Percentiles rank a stretch among this genome's conserved stretches.
Evolutionary conservation across 106 monocot species (phyloP).

Genomic region (Vanilla planifolia): DNA sequence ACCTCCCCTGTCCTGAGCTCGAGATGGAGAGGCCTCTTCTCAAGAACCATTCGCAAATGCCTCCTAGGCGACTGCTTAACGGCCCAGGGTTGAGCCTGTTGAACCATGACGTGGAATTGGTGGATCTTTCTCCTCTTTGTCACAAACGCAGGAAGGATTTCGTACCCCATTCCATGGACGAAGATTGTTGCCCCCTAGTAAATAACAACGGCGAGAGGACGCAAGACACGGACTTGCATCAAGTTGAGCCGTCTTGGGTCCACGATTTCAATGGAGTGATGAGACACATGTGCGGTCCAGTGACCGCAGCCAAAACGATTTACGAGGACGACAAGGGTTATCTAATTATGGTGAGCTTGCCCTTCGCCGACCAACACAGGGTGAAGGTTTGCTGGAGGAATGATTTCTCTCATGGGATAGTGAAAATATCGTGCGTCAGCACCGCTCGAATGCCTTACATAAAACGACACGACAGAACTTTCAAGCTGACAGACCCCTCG

Average conservation of each 20-base stretch:
- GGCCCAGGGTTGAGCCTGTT: slow-evolving; percentile 28
- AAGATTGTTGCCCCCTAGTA: slow-evolving; percentile 13
- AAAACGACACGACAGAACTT: slow-evolving; percentile 33
- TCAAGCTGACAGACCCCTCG: slow-evolving; percentile 32
- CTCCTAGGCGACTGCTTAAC: slow-evolving; percentile 28
- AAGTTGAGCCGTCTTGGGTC: slow-evolving; percentile 27
- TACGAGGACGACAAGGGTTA: slow-evolving; percentile 42
- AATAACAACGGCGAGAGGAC: slow-evolving; percentile 16
- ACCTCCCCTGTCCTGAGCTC: slow-evolving; percentile 31
- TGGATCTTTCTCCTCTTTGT: slow-evolving; percentile 15
- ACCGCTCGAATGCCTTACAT: slow-evolving; percentile 22
- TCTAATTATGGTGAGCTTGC: slow-evolving; percentile 43
- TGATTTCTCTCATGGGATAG: slow-evolving; percentile 34
- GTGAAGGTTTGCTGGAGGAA: slow-evolving; percentile 49
- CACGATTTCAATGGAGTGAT: slow-evolving; percentile 37
- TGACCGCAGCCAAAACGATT: slow-evolving; percentile 41
- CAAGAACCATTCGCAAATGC: slow-evolving; percentile 14
- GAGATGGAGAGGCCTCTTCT: slow-evolving; percentile 39
- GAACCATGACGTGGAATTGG: slow-evolving; percentile 16
- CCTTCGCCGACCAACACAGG: slow-evolving; percentile 28
- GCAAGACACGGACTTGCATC: slow-evolving; percentile 22
- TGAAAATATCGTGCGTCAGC: slow-evolving; percentile 28
- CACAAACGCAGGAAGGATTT: slow-evolving; percentile 28
- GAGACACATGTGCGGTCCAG: slow-evolving; percentile 27
- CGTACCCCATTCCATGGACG: slow-evolving; percentile 18